Conservation (phyloP, 106 monocot genomes). For the Allium fistulosum region DNA sequence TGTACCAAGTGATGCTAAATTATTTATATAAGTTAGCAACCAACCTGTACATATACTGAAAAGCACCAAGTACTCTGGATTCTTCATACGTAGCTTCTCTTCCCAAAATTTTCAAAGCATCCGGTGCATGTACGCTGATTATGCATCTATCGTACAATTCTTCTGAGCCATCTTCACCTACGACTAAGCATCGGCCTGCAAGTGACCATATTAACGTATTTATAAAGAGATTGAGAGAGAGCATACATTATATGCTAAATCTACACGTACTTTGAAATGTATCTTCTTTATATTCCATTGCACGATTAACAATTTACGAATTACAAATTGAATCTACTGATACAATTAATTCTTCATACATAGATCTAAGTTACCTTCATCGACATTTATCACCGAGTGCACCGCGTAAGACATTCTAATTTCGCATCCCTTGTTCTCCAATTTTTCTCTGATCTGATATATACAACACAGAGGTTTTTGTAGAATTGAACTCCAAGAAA, state of each 20-base stretch:
- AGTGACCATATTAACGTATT: background rate
- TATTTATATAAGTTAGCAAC: no score
- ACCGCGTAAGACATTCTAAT: slow-evolving; percentile 66
- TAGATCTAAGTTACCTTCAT: slow-evolving; percentile 35
- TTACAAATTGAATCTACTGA: background rate
- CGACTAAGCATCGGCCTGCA: slow-evolving; percentile 49
- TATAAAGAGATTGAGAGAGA: no score
- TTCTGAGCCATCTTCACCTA: slow-evolving; percentile 36
- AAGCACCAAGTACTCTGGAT: slow-evolving; percentile 77
- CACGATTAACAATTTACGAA: background rate
- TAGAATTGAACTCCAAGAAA: background rate
- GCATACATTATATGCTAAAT: no score
- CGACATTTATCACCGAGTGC: slow-evolving; percentile 43
- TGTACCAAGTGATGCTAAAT: no score
- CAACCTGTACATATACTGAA: slow-evolving; percentile 80
- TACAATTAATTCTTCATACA: background rate
- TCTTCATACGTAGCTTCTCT: slow-evolving; percentile 68
- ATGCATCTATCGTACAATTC: slow-evolving; percentile 71
- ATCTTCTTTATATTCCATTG: no score
- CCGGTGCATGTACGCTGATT: slow-evolving; percentile 68
- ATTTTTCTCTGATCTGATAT: slow-evolving; percentile 54
- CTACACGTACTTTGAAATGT: no score
- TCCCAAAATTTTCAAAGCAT: slow-evolving; percentile 81
- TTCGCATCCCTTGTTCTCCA: slow-evolving; percentile 65
- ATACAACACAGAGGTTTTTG: background rate